These are phyloP conservation scores for Tricholoma saponaceum DNA, from an alignment of 768 basidiomycete genomes.

Conservation along the genomic window DNA sequence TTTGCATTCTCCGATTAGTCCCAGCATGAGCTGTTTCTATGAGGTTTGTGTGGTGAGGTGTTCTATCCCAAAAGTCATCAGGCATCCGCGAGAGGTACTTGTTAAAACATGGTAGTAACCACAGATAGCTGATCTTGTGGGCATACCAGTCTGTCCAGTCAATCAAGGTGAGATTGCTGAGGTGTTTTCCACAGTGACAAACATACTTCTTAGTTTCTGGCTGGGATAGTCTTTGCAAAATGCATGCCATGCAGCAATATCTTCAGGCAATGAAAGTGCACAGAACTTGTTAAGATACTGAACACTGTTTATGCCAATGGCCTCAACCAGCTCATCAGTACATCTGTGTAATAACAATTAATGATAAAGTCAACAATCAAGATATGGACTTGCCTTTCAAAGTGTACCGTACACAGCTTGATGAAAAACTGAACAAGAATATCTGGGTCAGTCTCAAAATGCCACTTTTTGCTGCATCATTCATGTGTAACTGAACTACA, in stretches of 20 bases:
- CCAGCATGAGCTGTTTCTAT: conserved; percentile 1
- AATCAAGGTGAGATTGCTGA: not conserved
- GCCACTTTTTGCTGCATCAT: not conserved
- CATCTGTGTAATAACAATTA: not conserved
- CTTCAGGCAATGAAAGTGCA: not conserved
- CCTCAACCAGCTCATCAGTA: not conserved
- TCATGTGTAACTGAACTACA: not conserved
- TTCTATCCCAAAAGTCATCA: not conserved
- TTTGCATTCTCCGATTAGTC: not conserved
- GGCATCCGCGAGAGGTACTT: not conserved
- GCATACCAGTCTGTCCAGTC: not conserved
- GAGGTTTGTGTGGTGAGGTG: not conserved
- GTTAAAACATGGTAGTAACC: conserved; percentile 3
- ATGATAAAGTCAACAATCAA: not conserved
- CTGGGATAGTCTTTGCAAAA: not conserved
- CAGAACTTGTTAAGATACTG: not conserved
- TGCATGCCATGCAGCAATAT: not conserved
- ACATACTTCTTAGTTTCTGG: not conserved
- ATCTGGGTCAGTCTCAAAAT: not conserved
- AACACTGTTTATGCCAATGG: not conserved
- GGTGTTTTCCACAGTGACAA: not conserved
- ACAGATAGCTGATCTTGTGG: not conserved
- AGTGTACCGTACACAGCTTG: not conserved
- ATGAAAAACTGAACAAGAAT: not conserved
- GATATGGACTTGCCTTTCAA: not conserved